Base-by-base conservation (phyloP, 2,329 filamentous ascomycete species). In the Xylariaceae sp. region DNA sequence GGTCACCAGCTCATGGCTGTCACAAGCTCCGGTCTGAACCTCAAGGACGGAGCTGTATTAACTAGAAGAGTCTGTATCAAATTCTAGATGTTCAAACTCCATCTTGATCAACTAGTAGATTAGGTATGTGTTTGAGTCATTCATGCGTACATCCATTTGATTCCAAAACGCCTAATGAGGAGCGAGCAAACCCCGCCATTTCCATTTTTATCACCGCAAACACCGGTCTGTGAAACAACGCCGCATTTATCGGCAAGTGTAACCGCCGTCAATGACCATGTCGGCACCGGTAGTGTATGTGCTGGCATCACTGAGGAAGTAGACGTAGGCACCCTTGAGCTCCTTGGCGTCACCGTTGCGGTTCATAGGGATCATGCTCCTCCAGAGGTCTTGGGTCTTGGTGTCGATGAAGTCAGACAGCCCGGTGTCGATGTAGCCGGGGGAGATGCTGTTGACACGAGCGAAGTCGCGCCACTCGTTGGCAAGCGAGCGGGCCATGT, bases 201-300 rank as follows among this genome's bases (percentile, higher is more conserved):
- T 44, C 36, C n/a, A 30, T 12, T 45, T 15, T 46, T 39, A 32
- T 48, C 42, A 41, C 22, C n/a, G 45, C 39, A 22, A 27, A 27
- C 22, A 27, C 22, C 22, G n/a, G 7, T 27, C 22, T 27, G 7
- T 27, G 7, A 27, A 7, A 27, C 22, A 27, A 27, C 41, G 7
- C 6, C 19, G 15, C 22, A 4, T 45, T 47, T 60, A 63, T 52
- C 61, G 56, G 48, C 50, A 55, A 12, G 57, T 61, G 70, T 88
- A 88, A 38, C 85, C 85, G 56, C 86, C 87, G 65, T 90, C 87
- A 51, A 89, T 81, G 50, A 88, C 70, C 39, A 90, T 75, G 63
- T 89, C 85, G 2, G 80, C 74, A 4, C 81, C 88, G 11, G 87
- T 90, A 5, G 84, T 89, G 69, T 89, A 91, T 39, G 81, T 83